phyloP scores from a whole-genome alignment of 1,284 basidiomycete species.

The Malassezia sympodialis region DNA sequence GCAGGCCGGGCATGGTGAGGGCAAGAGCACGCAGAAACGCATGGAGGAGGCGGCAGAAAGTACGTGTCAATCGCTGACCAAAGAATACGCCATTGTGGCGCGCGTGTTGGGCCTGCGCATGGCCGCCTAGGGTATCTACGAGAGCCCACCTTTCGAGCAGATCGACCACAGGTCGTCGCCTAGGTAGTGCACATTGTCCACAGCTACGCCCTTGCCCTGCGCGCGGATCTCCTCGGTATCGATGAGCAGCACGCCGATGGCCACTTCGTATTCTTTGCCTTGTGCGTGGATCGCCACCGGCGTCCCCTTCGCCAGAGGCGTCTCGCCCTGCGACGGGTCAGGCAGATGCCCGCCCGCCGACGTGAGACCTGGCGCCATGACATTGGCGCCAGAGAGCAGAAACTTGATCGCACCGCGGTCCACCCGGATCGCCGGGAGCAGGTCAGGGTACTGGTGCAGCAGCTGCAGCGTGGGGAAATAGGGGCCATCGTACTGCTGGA shows the following conservation, averaged over 20 bases:
- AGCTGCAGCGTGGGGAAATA: conserved; percentile 77
- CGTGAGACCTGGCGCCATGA: conserved; percentile 69
- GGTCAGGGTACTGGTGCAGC: conserved; percentile 76
- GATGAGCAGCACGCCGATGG: conserved; percentile 73
- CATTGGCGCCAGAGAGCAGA: conserved; percentile 61
- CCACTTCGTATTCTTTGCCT: conserved; percentile 88
- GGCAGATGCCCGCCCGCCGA: conserved; percentile 83
- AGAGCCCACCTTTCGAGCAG: conserved; percentile 13
- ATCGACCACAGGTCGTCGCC: conserved; percentile 53
- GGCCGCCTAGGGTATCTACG: conserved; percentile 2
- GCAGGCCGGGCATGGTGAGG: conserved; percentile 45
- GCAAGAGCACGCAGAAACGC: conserved; percentile 40
- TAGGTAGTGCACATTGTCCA: conserved; percentile 72
- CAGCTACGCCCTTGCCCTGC: conserved; percentile 79
- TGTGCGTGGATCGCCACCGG: conserved; percentile 83
- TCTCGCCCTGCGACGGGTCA: conserved; percentile 54
- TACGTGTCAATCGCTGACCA: conserved; percentile 8
- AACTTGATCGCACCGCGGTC: conserved; percentile 98
- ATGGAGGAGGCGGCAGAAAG: conserved; percentile 36
- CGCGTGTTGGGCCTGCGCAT: conserved; percentile 35
- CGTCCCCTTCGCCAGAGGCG: conserved; percentile 59
- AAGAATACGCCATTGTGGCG: conserved; percentile 35
- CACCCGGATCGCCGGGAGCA: conserved; percentile 77
- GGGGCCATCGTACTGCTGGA: conserved; percentile 93
- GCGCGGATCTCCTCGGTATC: conserved; percentile 77